Percentiles rank a stretch among this genome's conserved stretches.
Evolutionary conservation across 2,329 filamentous ascomycete species (phyloP).

Genomic region (Colletotrichum sp.): DNA sequence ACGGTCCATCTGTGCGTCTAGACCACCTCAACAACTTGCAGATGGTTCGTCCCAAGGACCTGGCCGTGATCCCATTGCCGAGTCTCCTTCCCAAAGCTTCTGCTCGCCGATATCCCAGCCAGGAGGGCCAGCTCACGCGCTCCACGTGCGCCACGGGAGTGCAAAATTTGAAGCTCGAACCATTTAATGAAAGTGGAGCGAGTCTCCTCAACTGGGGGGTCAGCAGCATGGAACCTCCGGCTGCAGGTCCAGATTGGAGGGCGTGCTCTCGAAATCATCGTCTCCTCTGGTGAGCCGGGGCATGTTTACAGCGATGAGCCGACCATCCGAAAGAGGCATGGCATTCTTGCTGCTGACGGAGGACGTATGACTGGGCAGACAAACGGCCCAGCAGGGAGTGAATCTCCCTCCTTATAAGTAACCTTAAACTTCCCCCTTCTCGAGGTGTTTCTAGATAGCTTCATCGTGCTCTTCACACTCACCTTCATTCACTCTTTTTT

Average conservation of each 20-base stretch:
- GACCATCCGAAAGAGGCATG: not conserved
- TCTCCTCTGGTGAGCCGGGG: not conserved
- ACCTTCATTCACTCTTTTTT: slow-evolving; percentile 10
- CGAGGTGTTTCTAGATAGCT: not conserved
- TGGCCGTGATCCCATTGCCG: not conserved
- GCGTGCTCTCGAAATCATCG: not conserved
- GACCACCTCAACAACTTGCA: not conserved
- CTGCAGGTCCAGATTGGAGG: not conserved
- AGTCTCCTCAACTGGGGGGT: not conserved
- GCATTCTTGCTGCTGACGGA: not conserved
- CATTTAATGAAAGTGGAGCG: not conserved
- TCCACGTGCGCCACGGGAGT: not conserved
- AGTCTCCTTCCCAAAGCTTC: not conserved
- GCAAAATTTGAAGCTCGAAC: slow-evolving; percentile 1
- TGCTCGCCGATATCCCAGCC: not conserved
- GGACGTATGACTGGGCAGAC: not conserved
- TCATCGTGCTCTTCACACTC: slow-evolving; percentile 5
- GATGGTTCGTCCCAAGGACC: not conserved
- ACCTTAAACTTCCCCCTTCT: not conserved
- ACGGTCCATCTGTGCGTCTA: not conserved
- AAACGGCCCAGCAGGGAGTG: not conserved
- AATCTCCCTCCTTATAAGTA: not conserved
- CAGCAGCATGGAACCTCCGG: not conserved
- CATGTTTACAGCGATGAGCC: not conserved
- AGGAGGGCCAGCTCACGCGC: not conserved